phyloP scores from a whole-genome alignment of 2,329 filamentous ascomycete species.

The Escovopsis weberi region DNA sequence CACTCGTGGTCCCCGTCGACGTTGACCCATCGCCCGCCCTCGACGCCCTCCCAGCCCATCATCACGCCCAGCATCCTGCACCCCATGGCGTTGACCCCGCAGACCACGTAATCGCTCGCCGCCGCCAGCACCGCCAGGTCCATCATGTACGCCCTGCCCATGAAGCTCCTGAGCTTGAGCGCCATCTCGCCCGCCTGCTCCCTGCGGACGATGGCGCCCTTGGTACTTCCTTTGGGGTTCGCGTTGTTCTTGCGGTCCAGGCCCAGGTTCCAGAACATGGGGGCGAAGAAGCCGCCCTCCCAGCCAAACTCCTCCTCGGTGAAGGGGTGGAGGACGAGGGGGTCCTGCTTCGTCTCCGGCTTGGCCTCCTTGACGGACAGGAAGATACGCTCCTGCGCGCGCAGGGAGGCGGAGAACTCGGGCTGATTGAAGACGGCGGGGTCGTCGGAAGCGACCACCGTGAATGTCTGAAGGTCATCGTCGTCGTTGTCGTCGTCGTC shows the following conservation, averaged over 20 bases:
- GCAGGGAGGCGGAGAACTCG: slow-evolving; percentile 43
- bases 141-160: slow-evolving; percentile 69
- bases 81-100: slow-evolving; percentile 56
- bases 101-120: slow-evolving; percentile 57
- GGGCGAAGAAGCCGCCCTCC: slow-evolving; percentile 76
- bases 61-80: slow-evolving; percentile 70
- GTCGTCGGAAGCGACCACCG: slow-evolving; percentile 67
- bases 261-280: slow-evolving; percentile 70
- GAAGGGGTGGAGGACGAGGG: slow-evolving; percentile 45
- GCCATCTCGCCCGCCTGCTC: slow-evolving; percentile 31
- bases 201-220: background rate
- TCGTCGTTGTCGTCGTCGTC: too few relatives aligned
- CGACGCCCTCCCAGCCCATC: slow-evolving; percentile 69
- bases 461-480: slow-evolving; percentile 23
- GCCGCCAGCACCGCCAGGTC: slow-evolving; percentile 61
- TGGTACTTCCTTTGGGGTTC: slow-evolving; percentile 4
- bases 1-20: slow-evolving; percentile 59
- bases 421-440: slow-evolving; percentile 54
- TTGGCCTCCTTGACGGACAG: slow-evolving; percentile 49
- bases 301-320: slow-evolving; percentile 67
- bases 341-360: slow-evolving; percentile 25
- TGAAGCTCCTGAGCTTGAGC: slow-evolving; percentile 54
- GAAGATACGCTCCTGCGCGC: slow-evolving; percentile 63
- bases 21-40: slow-evolving; percentile 54
- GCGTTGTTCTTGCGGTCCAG: slow-evolving; percentile 26